phyloP scores from a whole-genome alignment of 805 yeast genomes.

The Yamadazyma sp. region DNA sequence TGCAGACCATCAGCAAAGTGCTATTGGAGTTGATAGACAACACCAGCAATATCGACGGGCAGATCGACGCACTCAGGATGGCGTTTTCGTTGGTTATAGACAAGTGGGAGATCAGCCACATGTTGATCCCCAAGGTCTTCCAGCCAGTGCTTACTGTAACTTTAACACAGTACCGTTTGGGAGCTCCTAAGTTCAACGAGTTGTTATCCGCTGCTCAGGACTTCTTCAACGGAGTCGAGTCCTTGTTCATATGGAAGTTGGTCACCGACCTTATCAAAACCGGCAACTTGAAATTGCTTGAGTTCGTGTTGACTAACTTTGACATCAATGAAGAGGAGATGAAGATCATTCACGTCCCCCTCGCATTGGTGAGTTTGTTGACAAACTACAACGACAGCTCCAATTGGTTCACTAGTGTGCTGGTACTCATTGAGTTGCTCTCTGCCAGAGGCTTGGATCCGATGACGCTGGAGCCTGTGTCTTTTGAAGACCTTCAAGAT shows the following conservation, averaged over 20 bases:
- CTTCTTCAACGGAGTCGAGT: constrained; percentile 85
- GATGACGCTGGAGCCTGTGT: constrained; percentile 2
- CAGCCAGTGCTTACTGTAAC: constrained; percentile 48
- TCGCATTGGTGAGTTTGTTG: constrained; percentile 54
- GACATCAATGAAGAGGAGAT: constrained; percentile 86
- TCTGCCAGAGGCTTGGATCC: constrained; percentile 58
- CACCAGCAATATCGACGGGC: constrained; percentile 29
- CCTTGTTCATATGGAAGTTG: constrained; percentile 70
- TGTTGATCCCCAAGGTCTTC: constrained; percentile 67
- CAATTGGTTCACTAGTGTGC: constrained; percentile 42
- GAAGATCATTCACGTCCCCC: constrained; percentile 71
- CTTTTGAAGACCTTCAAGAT: neutral
- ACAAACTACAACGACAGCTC: constrained; percentile 17
- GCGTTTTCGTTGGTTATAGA: constrained; percentile 74
- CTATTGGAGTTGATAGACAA: constrained; percentile 46
- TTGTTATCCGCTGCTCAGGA: constrained; percentile 48
- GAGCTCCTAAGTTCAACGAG: constrained; percentile 40
- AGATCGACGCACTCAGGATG: constrained; percentile 58
- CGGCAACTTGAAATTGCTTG: constrained; percentile 46
- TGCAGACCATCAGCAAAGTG: constrained; percentile 50
- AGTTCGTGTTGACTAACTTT: constrained; percentile 62
- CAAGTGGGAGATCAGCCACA: constrained; percentile 89
- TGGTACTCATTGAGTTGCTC: constrained; percentile 48
- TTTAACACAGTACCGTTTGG: constrained; percentile 10
- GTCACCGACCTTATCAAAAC: constrained; percentile 33